These are phyloP conservation scores for Phytomonas serpens DNA, from an alignment of 208 protist genomes.

Conservation along the genomic window DNA sequence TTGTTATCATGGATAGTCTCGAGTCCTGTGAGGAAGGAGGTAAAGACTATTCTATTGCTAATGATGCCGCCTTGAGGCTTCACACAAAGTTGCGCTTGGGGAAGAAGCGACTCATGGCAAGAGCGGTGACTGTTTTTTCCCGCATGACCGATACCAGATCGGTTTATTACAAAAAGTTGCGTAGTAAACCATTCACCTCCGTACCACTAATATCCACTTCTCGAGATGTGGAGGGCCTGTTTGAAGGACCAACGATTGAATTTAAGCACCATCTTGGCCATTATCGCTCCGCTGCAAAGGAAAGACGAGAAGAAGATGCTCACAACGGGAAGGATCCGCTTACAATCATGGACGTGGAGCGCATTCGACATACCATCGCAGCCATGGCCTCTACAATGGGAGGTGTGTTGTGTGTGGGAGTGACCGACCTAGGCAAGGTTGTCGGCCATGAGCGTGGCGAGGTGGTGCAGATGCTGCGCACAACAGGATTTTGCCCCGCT, in stretches of 20 bases:
- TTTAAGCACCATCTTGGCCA: slow-evolving; percentile 35
- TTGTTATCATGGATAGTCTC: background rate
- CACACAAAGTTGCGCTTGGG: background rate
- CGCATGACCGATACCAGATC: slow-evolving; percentile 50
- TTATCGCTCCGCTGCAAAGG: slow-evolving; percentile 5
- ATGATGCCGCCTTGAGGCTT: background rate
- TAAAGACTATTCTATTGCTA: background rate
- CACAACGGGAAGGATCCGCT: background rate
- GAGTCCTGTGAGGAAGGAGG: background rate
- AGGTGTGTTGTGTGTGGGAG: slow-evolving; percentile 67
- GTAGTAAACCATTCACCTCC: slow-evolving; percentile 19
- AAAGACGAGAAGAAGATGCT: slow-evolving; percentile 4
- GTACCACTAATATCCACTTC: slow-evolving; percentile 25
- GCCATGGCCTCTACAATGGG: slow-evolving; percentile 74
- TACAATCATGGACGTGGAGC: slow-evolving; percentile 50
- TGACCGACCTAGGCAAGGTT: slow-evolving; percentile 53
- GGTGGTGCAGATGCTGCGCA: slow-evolving; percentile 35
- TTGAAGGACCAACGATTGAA: slow-evolving; percentile 62
- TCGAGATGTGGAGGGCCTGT: slow-evolving; percentile 36
- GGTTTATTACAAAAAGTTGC: slow-evolving; percentile 48
- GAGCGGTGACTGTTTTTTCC: slow-evolving; percentile 28
- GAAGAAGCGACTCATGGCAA: slow-evolving; percentile 8
- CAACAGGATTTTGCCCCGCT: slow-evolving; percentile 72
- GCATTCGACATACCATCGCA: slow-evolving; percentile 70
- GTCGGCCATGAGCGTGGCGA: slow-evolving; percentile 47